These are phyloP conservation scores for Quercus suber DNA, from an alignment of 306 rosid genomes.

Conservation along the genomic window DNA sequence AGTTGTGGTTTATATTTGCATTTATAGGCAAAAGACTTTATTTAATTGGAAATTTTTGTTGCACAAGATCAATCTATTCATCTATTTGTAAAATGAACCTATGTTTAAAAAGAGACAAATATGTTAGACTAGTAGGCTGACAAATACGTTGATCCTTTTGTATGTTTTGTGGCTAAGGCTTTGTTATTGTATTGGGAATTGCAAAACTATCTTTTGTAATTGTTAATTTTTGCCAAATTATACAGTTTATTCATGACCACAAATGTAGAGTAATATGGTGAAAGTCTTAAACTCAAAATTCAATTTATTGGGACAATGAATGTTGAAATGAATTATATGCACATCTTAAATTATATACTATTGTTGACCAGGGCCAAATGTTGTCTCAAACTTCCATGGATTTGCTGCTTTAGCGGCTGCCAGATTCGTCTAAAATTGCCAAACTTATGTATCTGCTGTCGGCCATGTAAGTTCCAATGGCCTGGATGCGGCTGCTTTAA, in stretches of 20 bases:
- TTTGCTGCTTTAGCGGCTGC: conserved; percentile 21
- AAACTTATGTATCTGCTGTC: conserved; percentile 13
- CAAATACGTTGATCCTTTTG: too few relatives aligned
- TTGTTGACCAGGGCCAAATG: neutral
- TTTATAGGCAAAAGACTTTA: neutral
- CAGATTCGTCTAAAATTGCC: conserved; percentile 8
- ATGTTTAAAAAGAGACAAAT: too few relatives aligned
- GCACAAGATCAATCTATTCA: neutral
- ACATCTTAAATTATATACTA: neutral
- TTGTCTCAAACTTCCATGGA: conserved; percentile 23
- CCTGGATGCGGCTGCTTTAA: conserved; percentile 18
- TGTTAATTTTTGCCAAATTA: neutral
- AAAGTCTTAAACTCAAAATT: neutral
- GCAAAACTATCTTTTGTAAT: neutral
- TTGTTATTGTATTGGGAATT: neutral
- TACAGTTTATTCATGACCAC: neutral
- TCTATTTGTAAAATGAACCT: neutral
- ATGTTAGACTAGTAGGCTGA: too few relatives aligned
- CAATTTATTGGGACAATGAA: neutral
- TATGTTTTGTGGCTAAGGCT: too few relatives aligned
- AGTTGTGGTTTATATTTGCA: neutral
- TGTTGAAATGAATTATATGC: neutral
- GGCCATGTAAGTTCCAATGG: conserved; percentile 20
- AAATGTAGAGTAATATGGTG: neutral
- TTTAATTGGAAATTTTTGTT: neutral